Evolutionary conservation across 768 basidiomycete species (phyloP).

Genomic region (Ramaria sp.): DNA sequence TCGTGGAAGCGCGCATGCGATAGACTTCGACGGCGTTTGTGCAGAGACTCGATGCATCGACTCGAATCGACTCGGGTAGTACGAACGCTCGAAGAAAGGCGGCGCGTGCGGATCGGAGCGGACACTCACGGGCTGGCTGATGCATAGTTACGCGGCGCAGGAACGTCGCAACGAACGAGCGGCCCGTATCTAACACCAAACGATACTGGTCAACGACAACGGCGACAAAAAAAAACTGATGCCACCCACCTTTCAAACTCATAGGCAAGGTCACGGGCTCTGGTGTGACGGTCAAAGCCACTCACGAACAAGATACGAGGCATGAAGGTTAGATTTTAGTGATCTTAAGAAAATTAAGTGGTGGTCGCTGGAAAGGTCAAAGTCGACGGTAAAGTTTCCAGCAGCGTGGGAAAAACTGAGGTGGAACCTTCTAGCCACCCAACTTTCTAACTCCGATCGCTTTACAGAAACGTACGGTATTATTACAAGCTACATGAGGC

Average conservation of each 20-base stretch:
- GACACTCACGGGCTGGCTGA: constrained; percentile 74
- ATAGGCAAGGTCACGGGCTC: constrained; percentile 73
- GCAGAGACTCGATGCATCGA: constrained; percentile 7
- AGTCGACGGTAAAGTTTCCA: background rate
- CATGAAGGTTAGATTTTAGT: background rate
- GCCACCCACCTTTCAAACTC: constrained; percentile 72
- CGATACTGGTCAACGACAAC: constrained; percentile 3
- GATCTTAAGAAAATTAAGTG: background rate
- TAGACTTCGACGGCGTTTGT: constrained; percentile 15
- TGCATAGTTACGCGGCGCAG: constrained; percentile 73
- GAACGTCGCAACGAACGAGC: constrained; percentile 82
- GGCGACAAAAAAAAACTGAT: background rate
- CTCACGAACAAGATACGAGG: constrained; percentile 82
- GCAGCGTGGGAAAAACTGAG: background rate
- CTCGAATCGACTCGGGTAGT: constrained; percentile 27
- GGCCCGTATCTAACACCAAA: constrained; percentile 54
- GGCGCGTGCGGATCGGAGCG: constrained; percentile 7
- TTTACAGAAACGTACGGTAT: too few relatives aligned
- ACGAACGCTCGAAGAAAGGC: constrained; percentile 7
- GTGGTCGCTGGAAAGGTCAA: background rate
- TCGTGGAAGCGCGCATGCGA: constrained; percentile 2
- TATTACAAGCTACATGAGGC: too few relatives aligned
- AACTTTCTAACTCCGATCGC: too few relatives aligned
- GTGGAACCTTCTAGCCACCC: too few relatives aligned
- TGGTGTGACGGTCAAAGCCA: constrained; percentile 74